phyloP scores from a whole-genome alignment of 495 filamentous ascomycete species.

The Penicillium parvum region DNA sequence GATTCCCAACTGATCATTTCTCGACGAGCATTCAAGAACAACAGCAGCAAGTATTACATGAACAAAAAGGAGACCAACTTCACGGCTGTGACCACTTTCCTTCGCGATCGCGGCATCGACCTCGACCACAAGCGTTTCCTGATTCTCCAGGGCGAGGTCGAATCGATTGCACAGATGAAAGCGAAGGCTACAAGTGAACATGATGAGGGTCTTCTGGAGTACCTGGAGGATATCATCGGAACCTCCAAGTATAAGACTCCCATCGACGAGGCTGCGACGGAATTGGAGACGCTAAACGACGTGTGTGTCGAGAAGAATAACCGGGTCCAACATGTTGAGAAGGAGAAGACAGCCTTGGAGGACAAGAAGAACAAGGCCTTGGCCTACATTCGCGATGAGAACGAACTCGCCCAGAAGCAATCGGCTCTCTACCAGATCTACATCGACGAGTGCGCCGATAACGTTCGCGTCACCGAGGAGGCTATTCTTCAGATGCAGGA shows the following conservation, averaged over 20 bases:
- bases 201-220: constrained; percentile 93
- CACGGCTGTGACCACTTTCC: constrained; percentile 81
- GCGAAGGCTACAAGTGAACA: constrained; percentile 90
- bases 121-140: constrained; percentile 97
- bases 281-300: constrained; percentile 90
- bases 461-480: constrained; percentile 84
- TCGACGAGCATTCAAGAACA: constrained; percentile 93
- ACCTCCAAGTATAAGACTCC: constrained; percentile 96
- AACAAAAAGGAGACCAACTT: constrained; percentile 84
- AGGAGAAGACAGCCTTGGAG: constrained; percentile 85
- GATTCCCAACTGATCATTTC: constrained; percentile 84
- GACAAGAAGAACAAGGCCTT: constrained; percentile 96
- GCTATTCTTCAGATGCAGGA: constrained; percentile 85
- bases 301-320: constrained; percentile 90
- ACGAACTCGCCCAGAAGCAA: constrained; percentile 85
- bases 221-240: constrained; percentile 97
- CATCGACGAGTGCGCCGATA: constrained; percentile 79
- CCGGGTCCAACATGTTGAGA: constrained; percentile 95
- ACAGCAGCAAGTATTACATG: constrained; percentile 96
- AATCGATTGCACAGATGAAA: constrained; percentile 99
- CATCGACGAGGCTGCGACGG: constrained; percentile 85
- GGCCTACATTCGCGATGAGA: constrained; percentile 83
- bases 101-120: constrained; percentile 85
- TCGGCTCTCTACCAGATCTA: constrained; percentile 88
- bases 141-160: constrained; percentile 95